Conservation (phyloP, 2,329 filamentous ascomycete species). For the Furcasterigmium furcatum region DNA sequence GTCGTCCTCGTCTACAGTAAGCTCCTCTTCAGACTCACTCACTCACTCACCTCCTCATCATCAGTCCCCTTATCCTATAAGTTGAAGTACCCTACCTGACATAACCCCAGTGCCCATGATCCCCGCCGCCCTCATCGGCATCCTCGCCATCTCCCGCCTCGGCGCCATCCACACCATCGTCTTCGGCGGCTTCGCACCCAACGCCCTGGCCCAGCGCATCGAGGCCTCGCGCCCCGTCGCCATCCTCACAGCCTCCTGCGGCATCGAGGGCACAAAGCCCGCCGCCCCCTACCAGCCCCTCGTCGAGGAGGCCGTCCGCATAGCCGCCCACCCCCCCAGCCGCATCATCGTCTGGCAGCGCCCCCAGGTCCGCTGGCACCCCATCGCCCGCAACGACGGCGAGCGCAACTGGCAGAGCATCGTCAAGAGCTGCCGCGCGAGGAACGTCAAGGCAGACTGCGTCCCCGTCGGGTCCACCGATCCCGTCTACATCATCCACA, state of each 20-base stretch:
- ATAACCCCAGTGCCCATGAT: conserved; percentile 83
- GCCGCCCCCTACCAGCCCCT: conserved; percentile 75
- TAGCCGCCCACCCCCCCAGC: conserved; percentile 67
- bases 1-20: conserved; percentile 86
- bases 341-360: conserved; percentile 83
- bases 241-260: conserved; percentile 86
- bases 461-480: conserved; percentile 78
- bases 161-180: conserved; percentile 90
- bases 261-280: conserved; percentile 82
- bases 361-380: conserved; percentile 71
- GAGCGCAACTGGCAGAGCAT: conserved; percentile 79
- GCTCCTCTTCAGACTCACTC: conserved; percentile 18
- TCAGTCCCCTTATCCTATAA: too few species aligned
- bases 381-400: conserved; percentile 60
- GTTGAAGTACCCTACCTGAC: neutral
- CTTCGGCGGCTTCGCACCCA: conserved; percentile 85
- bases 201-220: conserved; percentile 82
- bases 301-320: conserved; percentile 67
- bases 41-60: too few species aligned
- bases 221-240: conserved; percentile 73
- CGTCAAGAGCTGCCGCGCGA: conserved; percentile 64
- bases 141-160: conserved; percentile 75
- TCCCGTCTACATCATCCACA: conserved; percentile 87
- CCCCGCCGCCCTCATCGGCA: conserved; percentile 80
- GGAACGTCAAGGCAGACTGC: conserved; percentile 67